phyloP scores from a whole-genome alignment of 1,139 yeast species.

The Debaryomycetaceae sp. region DNA sequence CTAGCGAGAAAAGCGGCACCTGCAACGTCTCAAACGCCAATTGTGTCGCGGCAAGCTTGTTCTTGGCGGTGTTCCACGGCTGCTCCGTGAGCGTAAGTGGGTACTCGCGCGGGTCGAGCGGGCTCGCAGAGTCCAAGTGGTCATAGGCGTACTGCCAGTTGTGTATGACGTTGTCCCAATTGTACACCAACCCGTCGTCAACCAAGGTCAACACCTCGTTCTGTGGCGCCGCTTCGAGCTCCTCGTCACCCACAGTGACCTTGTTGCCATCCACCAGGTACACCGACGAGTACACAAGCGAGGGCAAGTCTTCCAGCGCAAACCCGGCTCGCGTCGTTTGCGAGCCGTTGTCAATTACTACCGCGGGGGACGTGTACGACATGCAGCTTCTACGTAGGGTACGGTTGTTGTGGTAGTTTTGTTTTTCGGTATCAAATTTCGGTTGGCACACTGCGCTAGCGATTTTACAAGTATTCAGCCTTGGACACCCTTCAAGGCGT shows the following conservation, averaged over 20 bases:
- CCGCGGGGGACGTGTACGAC: conserved; percentile 46
- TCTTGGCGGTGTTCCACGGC: conserved; percentile 55
- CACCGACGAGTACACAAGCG: conserved; percentile 52
- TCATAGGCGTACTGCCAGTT: conserved; percentile 59
- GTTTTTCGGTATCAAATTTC: conserved; percentile 1
- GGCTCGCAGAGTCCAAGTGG: conserved; percentile 39
- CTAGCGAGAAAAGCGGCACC: conserved; percentile 64
- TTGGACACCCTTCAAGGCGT: conserved; percentile 14
- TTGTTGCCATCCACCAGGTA: conserved; percentile 37
- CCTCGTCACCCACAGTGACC: conserved; percentile 49
- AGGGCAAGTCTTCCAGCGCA: conserved; percentile 62
- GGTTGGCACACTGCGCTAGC: not conserved
- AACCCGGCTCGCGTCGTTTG: conserved; percentile 66
- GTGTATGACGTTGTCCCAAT: conserved; percentile 56
- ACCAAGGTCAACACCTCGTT: conserved; percentile 58
- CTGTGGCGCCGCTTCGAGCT: conserved; percentile 35
- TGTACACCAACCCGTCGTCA: conserved; percentile 63
- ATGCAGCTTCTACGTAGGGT: conserved; percentile 12
- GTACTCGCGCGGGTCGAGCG: conserved; percentile 45
- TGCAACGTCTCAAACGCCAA: conserved; percentile 60
- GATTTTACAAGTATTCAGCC: conserved; percentile 6
- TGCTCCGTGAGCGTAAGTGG: conserved; percentile 68
- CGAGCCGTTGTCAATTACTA: conserved; percentile 69
- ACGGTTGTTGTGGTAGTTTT: not conserved
- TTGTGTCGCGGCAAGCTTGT: conserved; percentile 49